These are phyloP conservation scores for Aspergillus taichungensis DNA, from an alignment of 495 filamentous ascomycete species.

Conservation along the genomic window DNA sequence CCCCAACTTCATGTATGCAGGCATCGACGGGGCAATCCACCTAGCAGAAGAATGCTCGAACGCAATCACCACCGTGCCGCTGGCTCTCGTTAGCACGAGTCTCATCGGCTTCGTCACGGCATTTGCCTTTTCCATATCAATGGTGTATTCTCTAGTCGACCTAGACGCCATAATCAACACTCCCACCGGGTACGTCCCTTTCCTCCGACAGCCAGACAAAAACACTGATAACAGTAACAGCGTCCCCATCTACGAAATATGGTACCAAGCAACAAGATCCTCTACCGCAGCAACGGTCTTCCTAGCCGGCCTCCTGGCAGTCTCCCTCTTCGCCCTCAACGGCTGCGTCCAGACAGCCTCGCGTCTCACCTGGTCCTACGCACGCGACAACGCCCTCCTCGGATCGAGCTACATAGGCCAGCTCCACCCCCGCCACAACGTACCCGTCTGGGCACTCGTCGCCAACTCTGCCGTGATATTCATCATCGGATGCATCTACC, in stretches of 20 bases:
- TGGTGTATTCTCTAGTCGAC: constrained; percentile 12
- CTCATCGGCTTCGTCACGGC: constrained; percentile 21
- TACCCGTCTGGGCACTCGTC: constrained; percentile 15
- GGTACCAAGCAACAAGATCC: constrained; percentile 18
- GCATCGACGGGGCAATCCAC: constrained; percentile 28
- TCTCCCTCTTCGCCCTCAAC: constrained; percentile 17
- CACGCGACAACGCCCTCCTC: constrained; percentile 24
- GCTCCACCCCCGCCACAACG: constrained; percentile 11
- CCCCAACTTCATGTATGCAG: constrained; percentile 21
- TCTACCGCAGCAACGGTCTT: constrained; percentile 15
- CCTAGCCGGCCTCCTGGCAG: constrained; percentile 13
- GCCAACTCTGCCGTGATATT: constrained; percentile 13
- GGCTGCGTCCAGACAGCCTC: constrained; percentile 22
- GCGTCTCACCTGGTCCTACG: constrained; percentile 31
- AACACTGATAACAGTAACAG: not conserved
- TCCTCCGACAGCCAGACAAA: not conserved
- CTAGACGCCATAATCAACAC: not conserved
- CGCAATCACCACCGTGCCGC: constrained; percentile 16
- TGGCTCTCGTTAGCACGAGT: constrained; percentile 19
- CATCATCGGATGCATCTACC: constrained; percentile 20
- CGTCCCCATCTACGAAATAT: constrained; percentile 18
- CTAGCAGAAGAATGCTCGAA: constrained; percentile 25
- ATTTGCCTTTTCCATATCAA: constrained; percentile 20
- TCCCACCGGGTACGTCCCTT: not conserved
- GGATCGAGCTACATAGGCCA: constrained; percentile 8